Conservation (phyloP, 495 filamentous ascomycete genomes). For the Penicillium tannophilum region DNA sequence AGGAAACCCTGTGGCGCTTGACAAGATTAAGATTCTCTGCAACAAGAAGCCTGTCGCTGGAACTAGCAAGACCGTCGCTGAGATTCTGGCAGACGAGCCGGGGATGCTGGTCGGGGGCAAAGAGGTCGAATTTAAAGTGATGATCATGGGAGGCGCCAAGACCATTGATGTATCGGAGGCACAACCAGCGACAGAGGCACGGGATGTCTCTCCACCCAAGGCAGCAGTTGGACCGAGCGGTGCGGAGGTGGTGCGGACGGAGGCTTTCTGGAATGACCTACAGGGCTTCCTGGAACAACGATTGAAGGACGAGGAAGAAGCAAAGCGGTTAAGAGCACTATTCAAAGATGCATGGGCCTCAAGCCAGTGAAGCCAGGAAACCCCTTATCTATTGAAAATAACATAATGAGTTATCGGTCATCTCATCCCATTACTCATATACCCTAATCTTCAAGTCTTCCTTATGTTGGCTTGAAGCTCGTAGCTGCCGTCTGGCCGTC, state of each 20-base stretch:
- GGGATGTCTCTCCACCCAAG: conserved; percentile 36
- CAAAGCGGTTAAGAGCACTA: conserved; percentile 59
- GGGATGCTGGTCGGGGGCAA: conserved; percentile 40
- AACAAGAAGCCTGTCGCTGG: conserved; percentile 81
- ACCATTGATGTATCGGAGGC: conserved; percentile 28
- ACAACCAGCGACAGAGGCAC: conserved; percentile 34
- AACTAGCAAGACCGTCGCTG: conserved; percentile 52
- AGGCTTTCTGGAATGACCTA: conserved; percentile 88
- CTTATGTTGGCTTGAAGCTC: no score
- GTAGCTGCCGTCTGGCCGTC: no score
- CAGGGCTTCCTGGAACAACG: conserved; percentile 77
- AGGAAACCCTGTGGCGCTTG: conserved; percentile 42
- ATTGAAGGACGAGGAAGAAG: conserved; percentile 69
- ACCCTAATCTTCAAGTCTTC: not conserved
- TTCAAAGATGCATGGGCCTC: conserved; percentile 72
- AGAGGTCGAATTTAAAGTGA: conserved; percentile 73
- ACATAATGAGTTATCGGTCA: not conserved
- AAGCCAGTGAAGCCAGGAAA: conserved; percentile 15
- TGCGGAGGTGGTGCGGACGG: conserved; percentile 60
- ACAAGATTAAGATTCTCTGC: conserved; percentile 80
- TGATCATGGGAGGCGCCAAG: conserved; percentile 74
- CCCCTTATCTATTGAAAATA: not conserved
- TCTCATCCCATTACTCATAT: not conserved
- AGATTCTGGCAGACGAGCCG: conserved; percentile 50
- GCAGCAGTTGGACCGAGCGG: conserved; percentile 59